Percentiles rank a stretch among this genome's conserved stretches.
phyloP scores from a whole-genome alignment of 805 yeast species.

The Cyberlindnera galapagoensis region DNA sequence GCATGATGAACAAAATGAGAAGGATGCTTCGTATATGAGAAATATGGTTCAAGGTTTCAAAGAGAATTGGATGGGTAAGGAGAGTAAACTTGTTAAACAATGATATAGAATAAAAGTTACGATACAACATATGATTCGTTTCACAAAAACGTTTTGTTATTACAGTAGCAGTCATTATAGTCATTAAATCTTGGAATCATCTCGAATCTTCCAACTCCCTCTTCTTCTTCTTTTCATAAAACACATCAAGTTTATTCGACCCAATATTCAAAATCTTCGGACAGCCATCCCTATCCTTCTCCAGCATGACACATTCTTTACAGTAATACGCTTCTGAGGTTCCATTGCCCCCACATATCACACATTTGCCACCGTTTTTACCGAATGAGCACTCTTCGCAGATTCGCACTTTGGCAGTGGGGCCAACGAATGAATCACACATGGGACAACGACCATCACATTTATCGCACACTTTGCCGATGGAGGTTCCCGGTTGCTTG shows the following conservation, averaged over 20 bases:
- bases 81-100: too few relatives aligned
- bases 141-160: too few relatives aligned
- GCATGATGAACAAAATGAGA: not conserved
- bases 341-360: slow-evolving; percentile 69
- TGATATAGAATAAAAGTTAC: too few relatives aligned
- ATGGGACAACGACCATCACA: slow-evolving; percentile 92
- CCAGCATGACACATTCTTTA: slow-evolving; percentile 72
- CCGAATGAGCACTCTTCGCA: slow-evolving; percentile 88
- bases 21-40: too few relatives aligned
- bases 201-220: slow-evolving; percentile 17
- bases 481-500: slow-evolving; percentile 71
- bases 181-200: too few relatives aligned
- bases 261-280: slow-evolving; percentile 81
- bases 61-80: too few relatives aligned
- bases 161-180: too few relatives aligned
- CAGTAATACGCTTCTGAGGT: slow-evolving; percentile 75
- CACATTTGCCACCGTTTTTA: slow-evolving; percentile 54
- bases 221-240: slow-evolving; percentile 47
- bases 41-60: too few relatives aligned
- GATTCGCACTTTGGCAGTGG: slow-evolving; percentile 56
- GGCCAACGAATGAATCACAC: slow-evolving; percentile 81
- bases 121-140: too few relatives aligned
- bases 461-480: slow-evolving; percentile 70
- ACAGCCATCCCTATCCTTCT: slow-evolving; percentile 87
- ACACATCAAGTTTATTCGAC: slow-evolving; percentile 60